A percentile compares a stretch with the other conserved stretches of the same genome.
Conservation (phyloP, 495 filamentous ascomycete genomes). For the Ascobolus immersus region DNA sequence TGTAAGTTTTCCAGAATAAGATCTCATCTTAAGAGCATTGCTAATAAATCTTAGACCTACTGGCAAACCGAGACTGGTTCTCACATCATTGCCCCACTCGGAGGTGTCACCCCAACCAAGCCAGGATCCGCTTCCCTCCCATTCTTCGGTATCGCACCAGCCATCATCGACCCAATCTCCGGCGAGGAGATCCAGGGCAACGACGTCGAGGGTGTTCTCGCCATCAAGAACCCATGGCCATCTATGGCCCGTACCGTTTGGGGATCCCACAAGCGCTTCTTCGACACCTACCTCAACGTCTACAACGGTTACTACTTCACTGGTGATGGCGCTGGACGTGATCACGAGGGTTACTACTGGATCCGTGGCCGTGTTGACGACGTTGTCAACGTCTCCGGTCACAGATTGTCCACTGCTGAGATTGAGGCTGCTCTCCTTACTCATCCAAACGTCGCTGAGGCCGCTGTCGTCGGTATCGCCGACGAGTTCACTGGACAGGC, state of each 20-base stretch:
- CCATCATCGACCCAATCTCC: constrained; percentile 90
- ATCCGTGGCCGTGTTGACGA: constrained; percentile 97
- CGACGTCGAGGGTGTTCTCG: constrained; percentile 91
- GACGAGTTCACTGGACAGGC: constrained; percentile 92
- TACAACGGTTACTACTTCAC: constrained; percentile 99
- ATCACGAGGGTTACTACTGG: constrained; percentile 99
- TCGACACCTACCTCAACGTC: constrained; percentile 95
- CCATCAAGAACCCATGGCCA: constrained; percentile 95
- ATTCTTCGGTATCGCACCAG: constrained; percentile 97
- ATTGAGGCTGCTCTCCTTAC: constrained; percentile 93
- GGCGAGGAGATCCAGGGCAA: constrained; percentile 87
- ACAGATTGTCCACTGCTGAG: constrained; percentile 87
- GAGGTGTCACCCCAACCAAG: constrained; percentile 52
- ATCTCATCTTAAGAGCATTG: background rate
- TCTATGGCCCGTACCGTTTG: constrained; percentile 97
- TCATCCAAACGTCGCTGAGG: constrained; percentile 73
- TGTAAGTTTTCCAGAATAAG: constrained; percentile 30
- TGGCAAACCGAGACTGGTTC: constrained; percentile 99
- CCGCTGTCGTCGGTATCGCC: constrained; percentile 76
- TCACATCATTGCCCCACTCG: constrained; percentile 60
- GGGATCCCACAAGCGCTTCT: constrained; percentile 92
- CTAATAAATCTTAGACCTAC: constrained; percentile 45
- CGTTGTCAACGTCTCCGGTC: constrained; percentile 91
- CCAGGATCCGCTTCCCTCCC: constrained; percentile 52
- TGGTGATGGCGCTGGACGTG: constrained; percentile 85